A percentile compares a stretch with the other conserved stretches of the same genome.
These are phyloP conservation scores for Malbranchea zuffiana DNA, from an alignment of 2,329 filamentous ascomycete genomes.

Conservation along the genomic window DNA sequence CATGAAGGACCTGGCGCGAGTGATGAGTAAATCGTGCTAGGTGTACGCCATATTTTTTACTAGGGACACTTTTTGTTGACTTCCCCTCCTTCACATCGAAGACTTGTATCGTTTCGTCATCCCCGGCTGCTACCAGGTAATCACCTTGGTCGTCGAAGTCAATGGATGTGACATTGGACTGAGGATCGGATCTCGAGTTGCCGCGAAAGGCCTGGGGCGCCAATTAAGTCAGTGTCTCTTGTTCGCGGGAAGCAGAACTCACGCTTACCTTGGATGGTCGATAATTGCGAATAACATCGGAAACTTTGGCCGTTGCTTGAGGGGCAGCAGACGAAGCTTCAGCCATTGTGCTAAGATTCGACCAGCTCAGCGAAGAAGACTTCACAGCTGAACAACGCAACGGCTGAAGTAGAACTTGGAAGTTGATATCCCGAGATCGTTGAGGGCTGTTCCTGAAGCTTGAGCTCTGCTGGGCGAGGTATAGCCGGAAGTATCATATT, in stretches of 20 bases:
- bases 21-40: slow-evolving; percentile 91
- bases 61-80: slow-evolving; percentile 77
- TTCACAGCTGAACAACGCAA: no score
- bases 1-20: slow-evolving; percentile 82
- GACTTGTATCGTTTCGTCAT: slow-evolving; percentile 90
- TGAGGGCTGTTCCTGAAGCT: no score
- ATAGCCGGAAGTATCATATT: no score
- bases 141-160: slow-evolving; percentile 96
- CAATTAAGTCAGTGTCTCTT: slow-evolving; percentile 4
- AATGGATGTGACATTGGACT: slow-evolving; percentile 67
- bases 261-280: slow-evolving; percentile 61
- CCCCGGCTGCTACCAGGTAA: slow-evolving; percentile 78
- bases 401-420: no score
- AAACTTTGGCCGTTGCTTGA: slow-evolving; percentile 44
- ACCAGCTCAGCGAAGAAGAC: no score
- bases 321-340: slow-evolving; percentile 18
- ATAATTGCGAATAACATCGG: slow-evolving; percentile 66
- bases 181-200: slow-evolving; percentile 28
- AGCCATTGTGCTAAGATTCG: no score
- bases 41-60: slow-evolving; percentile 94
- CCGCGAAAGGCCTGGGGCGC: slow-evolving; percentile 23
- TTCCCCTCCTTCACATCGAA: slow-evolving; percentile 89
- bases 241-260: neutral
- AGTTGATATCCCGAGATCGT: no score
- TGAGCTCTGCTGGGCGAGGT: no score